phyloP scores from a whole-genome alignment of 495 filamentous ascomycete genomes.

The Hypoxylon perforatum region DNA sequence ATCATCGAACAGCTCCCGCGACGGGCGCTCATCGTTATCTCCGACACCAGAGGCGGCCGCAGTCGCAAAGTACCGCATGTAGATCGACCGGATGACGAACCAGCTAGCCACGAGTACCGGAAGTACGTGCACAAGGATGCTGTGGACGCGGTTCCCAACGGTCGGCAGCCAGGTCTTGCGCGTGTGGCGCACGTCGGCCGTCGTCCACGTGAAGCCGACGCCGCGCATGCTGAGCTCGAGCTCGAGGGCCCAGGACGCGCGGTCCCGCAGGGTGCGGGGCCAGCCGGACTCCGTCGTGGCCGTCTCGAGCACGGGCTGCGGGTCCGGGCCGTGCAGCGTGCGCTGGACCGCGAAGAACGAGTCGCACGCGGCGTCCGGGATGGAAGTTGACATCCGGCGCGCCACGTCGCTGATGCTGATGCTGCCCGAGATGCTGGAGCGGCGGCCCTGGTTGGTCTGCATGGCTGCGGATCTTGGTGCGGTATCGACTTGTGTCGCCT shows the following conservation, averaged over 20 bases:
- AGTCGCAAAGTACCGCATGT: constrained; percentile 21
- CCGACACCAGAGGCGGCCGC: background rate
- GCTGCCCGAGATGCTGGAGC: constrained; percentile 9
- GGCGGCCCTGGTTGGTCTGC: background rate
- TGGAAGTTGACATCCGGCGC: constrained; percentile 18
- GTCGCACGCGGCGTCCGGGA: constrained; percentile 21
- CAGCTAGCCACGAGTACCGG: constrained; percentile 16
- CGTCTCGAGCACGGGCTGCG: constrained; percentile 25
- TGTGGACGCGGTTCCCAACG: constrained; percentile 23
- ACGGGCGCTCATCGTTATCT: background rate
- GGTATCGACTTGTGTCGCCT: background rate
- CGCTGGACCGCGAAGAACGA: constrained; percentile 17
- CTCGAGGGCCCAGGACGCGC: constrained; percentile 36
- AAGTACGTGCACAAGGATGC: constrained; percentile 12
- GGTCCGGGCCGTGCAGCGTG: constrained; percentile 16
- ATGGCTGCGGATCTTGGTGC: background rate
- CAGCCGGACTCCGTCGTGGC: constrained; percentile 28
- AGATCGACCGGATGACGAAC: constrained; percentile 6
- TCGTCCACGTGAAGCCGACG: constrained; percentile 35
- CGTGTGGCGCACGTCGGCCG: constrained; percentile 36
- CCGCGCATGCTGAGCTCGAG: constrained; percentile 37
- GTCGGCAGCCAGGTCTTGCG: constrained; percentile 32
- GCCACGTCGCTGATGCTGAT: constrained; percentile 13
- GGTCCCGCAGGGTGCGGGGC: constrained; percentile 23
- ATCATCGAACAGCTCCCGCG: constrained; percentile 26